These are phyloP conservation scores for Diospyros lotus DNA, from an alignment of 148 eudicot species.

Conservation along the genomic window DNA sequence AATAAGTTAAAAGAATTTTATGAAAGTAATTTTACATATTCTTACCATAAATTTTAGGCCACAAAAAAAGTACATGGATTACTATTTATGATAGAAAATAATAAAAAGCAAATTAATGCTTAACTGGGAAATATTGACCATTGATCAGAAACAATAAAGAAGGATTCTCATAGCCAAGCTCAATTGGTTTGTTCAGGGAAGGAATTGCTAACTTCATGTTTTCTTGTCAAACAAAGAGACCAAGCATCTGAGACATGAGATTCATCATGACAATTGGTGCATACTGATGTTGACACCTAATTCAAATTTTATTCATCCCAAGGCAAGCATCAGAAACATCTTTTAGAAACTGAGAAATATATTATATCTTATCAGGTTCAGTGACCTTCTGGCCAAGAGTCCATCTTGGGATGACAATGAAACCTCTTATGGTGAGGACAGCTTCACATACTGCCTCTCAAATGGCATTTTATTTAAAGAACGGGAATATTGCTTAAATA, in stretches of 20 bases:
- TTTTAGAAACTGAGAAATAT: too few relatives aligned
- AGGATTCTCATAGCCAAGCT: neutral
- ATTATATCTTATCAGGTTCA: neutral
- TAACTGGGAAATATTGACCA: neutral
- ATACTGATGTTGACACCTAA: too few relatives aligned
- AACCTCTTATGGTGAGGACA: neutral
- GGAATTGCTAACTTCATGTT: constrained; percentile 1
- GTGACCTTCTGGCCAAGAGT: neutral
- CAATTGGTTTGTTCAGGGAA: neutral
- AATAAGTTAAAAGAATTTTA: too few relatives aligned
- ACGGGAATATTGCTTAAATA: neutral
- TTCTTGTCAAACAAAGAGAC: neutral
- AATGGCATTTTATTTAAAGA: too few relatives aligned
- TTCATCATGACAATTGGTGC: neutral
- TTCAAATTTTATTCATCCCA: too few relatives aligned
- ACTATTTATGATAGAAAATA: too few relatives aligned
- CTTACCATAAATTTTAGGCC: too few relatives aligned
- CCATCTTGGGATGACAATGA: neutral
- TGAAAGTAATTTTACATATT: too few relatives aligned
- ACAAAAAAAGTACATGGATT: too few relatives aligned
- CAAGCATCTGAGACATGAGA: neutral
- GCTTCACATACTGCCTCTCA: neutral
- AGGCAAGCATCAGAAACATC: neutral
- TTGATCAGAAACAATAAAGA: too few relatives aligned
- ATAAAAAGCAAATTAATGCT: neutral